Base-by-base conservation (phyloP, 2,329 filamentous ascomycete genomes). In the Trichoderma polysporum region DNA sequence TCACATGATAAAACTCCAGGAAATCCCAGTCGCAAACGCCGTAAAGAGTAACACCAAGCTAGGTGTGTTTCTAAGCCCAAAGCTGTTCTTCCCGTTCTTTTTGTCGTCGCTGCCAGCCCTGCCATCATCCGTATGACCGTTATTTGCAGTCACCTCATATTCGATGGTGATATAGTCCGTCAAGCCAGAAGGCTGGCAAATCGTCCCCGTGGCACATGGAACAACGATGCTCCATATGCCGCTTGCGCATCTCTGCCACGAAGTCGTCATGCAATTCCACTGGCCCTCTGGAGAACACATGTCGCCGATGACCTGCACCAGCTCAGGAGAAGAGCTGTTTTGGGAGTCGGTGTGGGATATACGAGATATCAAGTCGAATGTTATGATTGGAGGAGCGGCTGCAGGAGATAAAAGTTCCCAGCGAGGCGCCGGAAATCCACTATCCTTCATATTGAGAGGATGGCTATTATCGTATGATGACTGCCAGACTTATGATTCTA, bases 221-320 rank as follows among this genome's bases (percentile, higher is more conserved):
- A 84, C 77, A n/a, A 78, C 77, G 0, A 68, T 74, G 68, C 79
- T 83, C 84, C 84, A 86, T 12, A 67, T 72, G 2, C 83, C 83
- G 10, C 76, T 73, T 2, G 81, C 82, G 71, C 84, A 86, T 31
- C 84, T 79, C 74, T 86, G 84, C 76, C 81, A 86, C 37, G 76
- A 78, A 22, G 70, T 75, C 0, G 76, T 78, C 76, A 86, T 81
- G 76, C 84, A 86, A 74, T 85, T 84, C 84, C 84, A 86, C 68
- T 81, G 79, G n/a, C 84, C 84, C 67, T 86, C 83, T 13, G 76
- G 71, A 12, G 75, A 73, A 73, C 84, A 86, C 4, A 74, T 70
- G 2, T 79, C 74, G 22, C 81, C 81, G 3, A 71, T 22, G 12
- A 53, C n/a, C 15, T 27, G 41, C n/a, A 9, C 27, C 10, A 35